A percentile compares a stretch with the other conserved stretches of the same genome.
These are phyloP conservation scores for Orobanche coerulescens DNA, from an alignment of 257 asterid genomes.

Conservation along the genomic window DNA sequence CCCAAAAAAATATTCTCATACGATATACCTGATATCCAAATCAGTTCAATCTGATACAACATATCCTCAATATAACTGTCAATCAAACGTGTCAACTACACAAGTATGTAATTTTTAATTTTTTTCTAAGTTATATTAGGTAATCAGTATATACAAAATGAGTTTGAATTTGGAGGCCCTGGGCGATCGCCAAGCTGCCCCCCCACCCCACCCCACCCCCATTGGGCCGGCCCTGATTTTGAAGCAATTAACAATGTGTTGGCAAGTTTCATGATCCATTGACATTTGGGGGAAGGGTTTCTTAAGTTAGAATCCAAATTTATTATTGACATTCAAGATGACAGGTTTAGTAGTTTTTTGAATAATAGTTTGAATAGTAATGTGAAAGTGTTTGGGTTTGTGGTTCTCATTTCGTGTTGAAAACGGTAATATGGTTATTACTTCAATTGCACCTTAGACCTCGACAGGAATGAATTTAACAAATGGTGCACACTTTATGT, in stretches of 20 bases:
- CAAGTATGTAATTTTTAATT: too few species aligned
- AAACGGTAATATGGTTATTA: neutral
- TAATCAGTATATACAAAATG: too few species aligned
- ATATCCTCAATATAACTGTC: too few species aligned
- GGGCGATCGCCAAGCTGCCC: too few species aligned
- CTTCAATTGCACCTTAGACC: neutral
- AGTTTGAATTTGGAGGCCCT: too few species aligned
- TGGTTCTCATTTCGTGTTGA: neutral
- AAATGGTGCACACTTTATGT: neutral
- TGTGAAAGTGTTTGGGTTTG: neutral
- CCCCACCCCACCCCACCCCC: too few species aligned
- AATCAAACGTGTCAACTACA: too few species aligned
- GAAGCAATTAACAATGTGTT: constrained; percentile 4
- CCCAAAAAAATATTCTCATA: too few species aligned
- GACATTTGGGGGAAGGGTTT: constrained; percentile 1
- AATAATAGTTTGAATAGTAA: neutral
- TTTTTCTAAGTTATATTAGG: too few species aligned
- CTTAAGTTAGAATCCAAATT: neutral
- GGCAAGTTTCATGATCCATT: neutral
- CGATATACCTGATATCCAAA: too few species aligned
- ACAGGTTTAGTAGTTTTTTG: neutral
- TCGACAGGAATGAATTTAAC: neutral
- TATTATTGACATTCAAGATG: constrained; percentile 9
- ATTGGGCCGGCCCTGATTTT: too few species aligned
- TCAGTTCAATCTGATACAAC: too few species aligned